Evolutionary conservation across 169 alveolate genomes (phyloP).

Genomic region (Prorocentrum cordatum): DNA sequence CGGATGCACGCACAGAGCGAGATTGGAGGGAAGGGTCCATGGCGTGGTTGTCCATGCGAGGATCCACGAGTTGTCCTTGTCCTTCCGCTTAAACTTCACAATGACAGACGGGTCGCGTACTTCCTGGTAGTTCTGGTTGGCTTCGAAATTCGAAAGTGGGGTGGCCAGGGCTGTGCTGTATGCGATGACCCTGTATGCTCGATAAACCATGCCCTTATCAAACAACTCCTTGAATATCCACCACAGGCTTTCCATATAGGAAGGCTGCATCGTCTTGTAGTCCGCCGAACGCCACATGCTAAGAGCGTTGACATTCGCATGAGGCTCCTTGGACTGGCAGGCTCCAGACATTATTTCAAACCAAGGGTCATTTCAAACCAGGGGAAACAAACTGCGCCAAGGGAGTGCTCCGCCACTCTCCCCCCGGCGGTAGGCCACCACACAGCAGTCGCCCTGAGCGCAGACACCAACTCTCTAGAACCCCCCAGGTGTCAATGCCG

Average conservation of each 20-base stretch:
- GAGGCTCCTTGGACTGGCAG: no score
- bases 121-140: conserved; percentile 89
- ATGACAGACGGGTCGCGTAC: conserved; percentile 91
- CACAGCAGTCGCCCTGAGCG: no score
- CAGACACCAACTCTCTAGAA: no score
- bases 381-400: no score
- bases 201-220: conserved; percentile 87
- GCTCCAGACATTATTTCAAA: no score
- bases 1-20: conserved; percentile 88
- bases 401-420: no score
- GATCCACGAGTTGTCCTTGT: conserved; percentile 70
- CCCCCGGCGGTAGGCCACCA: no score
- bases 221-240: conserved; percentile 79
- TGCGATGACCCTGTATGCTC: conserved; percentile 95
- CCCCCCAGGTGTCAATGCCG: no score
- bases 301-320: no score
- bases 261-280: conserved; percentile 92
- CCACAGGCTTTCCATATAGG: conserved; percentile 93
- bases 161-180: conserved; percentile 91
- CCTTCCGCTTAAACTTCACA: conserved; percentile 85
- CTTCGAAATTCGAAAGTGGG: conserved; percentile 94
- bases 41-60: conserved; percentile 97
- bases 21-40: conserved; percentile 96
- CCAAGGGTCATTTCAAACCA: no score
- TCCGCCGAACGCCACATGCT: no score